Evolutionary conservation across 192 early-diverging fungal genomes (phyloP).

Genomic region (Thamnidium elegans): DNA sequence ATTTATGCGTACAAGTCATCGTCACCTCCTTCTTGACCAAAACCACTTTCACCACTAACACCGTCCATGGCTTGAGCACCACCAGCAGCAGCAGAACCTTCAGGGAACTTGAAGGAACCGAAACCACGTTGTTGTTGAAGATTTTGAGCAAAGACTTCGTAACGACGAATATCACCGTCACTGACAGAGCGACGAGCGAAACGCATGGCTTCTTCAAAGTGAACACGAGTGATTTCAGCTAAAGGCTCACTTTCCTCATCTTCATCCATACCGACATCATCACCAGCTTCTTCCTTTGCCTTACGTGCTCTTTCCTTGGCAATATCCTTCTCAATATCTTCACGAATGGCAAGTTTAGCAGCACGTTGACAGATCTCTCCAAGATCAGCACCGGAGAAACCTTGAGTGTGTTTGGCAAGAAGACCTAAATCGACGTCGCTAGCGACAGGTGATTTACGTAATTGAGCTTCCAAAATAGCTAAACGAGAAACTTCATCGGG

Average conservation of each 20-base stretch:
- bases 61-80: constrained; percentile 14
- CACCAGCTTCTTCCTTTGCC: constrained; percentile 64
- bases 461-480: constrained; percentile 77
- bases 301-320: constrained; percentile 67
- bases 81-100: constrained; percentile 35
- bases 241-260: constrained; percentile 79
- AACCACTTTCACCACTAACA: constrained; percentile 43
- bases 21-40: constrained; percentile 67
- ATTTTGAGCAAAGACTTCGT: constrained; percentile 99
- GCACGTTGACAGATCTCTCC: constrained; percentile 98
- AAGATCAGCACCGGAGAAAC: constrained; percentile 97
- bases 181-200: constrained; percentile 92
- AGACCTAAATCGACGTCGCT: constrained; percentile 73
- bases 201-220: constrained; percentile 99
- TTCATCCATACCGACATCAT: constrained; percentile 73
- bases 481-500: constrained; percentile 84
- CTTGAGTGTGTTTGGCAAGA: constrained; percentile 86
- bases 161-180: constrained; percentile 95
- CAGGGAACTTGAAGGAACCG: constrained; percentile 97
- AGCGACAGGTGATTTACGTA: constrained; percentile 93
- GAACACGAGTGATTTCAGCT: constrained; percentile 85
- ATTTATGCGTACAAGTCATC: constrained; percentile 83
- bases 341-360: constrained; percentile 96
- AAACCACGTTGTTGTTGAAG: constrained; percentile 93
- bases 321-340: constrained; percentile 91